These are phyloP conservation scores for Penicillium steckii DNA, from an alignment of 495 filamentous ascomycete species.

Conservation along the genomic window DNA sequence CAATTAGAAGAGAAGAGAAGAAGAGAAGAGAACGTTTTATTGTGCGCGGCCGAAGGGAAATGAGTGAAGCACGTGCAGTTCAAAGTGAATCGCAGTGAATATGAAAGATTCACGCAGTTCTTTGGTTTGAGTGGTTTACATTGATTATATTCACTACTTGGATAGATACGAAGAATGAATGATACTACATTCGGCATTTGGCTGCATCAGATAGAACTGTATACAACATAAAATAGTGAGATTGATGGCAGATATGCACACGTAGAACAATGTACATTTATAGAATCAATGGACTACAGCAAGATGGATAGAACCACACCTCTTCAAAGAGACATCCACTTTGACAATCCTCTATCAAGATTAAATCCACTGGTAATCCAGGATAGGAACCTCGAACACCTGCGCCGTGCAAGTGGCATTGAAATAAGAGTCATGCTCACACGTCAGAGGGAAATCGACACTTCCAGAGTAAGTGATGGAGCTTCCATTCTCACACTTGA, in stretches of 20 bases:
- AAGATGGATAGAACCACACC: no score
- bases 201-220: background rate
- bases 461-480: conserved; percentile 34
- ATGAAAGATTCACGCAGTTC: background rate
- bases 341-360: background rate
- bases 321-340: no score
- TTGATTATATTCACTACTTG: background rate
- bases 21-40: no score
- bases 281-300: no score
- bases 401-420: conserved; percentile 36
- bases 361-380: conserved; percentile 31
- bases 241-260: no score
- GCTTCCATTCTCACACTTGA: conserved; percentile 34
- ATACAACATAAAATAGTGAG: no score
- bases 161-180: background rate
- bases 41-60: background rate
- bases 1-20: background rate
- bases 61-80: no score
- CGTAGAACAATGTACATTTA: no score
- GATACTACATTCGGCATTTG: background rate
- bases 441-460: conserved; percentile 27
- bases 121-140: no score
- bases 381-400: conserved; percentile 30
- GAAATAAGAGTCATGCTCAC: conserved; percentile 28
- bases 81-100: background rate